phyloP scores from a whole-genome alignment of 2,329 filamentous ascomycete species.

The Neonectria punicea region DNA sequence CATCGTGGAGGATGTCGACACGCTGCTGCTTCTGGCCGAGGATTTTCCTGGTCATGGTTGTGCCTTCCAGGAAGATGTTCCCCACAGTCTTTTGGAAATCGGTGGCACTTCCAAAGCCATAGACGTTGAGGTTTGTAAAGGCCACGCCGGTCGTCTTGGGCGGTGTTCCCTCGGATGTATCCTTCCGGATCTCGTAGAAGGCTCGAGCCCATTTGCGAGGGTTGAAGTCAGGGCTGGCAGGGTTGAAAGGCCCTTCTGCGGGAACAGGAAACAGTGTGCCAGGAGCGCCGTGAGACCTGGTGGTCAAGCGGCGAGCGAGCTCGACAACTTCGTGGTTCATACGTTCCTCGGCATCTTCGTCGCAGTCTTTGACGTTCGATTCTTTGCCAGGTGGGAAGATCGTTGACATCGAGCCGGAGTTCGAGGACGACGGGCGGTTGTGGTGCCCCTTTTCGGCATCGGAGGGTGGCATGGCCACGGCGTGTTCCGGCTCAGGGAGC shows the following conservation, averaged over 20 bases:
- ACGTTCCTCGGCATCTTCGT: neutral
- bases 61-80: constrained; percentile 63
- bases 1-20: constrained; percentile 71
- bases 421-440: constrained; percentile 4
- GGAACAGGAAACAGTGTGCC: constrained; percentile 36
- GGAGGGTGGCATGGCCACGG: neutral
- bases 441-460: constrained; percentile 3
- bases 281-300: constrained; percentile 16
- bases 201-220: constrained; percentile 56
- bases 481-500: neutral
- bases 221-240: constrained; percentile 53
- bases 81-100: constrained; percentile 74
- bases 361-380: neutral
- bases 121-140: constrained; percentile 72
- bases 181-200: constrained; percentile 38
- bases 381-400: constrained; percentile 6
- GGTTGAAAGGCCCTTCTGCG: constrained; percentile 46
- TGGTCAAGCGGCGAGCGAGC: constrained; percentile 28
- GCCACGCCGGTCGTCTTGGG: constrained; percentile 70
- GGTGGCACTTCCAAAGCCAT: constrained; percentile 70
- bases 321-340: constrained; percentile 20
- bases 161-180: constrained; percentile 55
- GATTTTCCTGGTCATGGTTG: constrained; percentile 55
- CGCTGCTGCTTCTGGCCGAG: constrained; percentile 63
- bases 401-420: constrained; percentile 3